These are phyloP conservation scores for Fomes fomentarius DNA, from an alignment of 1,284 basidiomycete genomes.

Conservation along the genomic window DNA sequence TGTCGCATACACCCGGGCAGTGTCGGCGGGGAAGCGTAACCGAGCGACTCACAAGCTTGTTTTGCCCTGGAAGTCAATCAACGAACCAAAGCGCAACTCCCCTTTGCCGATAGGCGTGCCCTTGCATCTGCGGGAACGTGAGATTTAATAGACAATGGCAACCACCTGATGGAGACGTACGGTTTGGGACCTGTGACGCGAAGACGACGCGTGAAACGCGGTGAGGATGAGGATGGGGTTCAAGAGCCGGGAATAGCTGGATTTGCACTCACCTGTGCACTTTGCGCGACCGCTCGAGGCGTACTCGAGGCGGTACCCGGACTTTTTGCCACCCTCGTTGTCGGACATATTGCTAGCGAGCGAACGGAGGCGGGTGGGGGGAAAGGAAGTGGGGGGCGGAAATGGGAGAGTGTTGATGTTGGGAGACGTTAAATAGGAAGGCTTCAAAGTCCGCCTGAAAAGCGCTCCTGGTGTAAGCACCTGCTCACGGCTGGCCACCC, in stretches of 20 bases:
- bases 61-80: constrained; percentile 77
- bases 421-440: constrained; percentile 31
- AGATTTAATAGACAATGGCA: constrained; percentile 14
- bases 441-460: constrained; percentile 40
- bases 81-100: constrained; percentile 71
- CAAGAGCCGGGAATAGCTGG: constrained; percentile 22
- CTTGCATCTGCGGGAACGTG: constrained; percentile 20
- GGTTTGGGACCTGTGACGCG: constrained; percentile 71
- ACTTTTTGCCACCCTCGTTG: constrained; percentile 51
- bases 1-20: neutral
- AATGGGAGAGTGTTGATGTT: constrained; percentile 22
- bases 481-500: constrained; percentile 24
- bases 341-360: constrained; percentile 53
- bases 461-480: constrained; percentile 28
- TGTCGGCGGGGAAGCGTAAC: neutral
- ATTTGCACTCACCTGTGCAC: constrained; percentile 73
- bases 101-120: constrained; percentile 79
- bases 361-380: constrained; percentile 18
- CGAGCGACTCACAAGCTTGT: constrained; percentile 63
- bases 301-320: constrained; percentile 82
- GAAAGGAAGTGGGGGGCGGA: constrained; percentile 24
- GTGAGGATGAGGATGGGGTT: constrained; percentile 25
- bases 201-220: constrained; percentile 34
- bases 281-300: constrained; percentile 67
- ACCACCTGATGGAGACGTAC: constrained; percentile 57